These are phyloP conservation scores for Gorgonomyces haynaldii DNA, from an alignment of 192 early-diverging fungal genomes.

Conservation along the genomic window DNA sequence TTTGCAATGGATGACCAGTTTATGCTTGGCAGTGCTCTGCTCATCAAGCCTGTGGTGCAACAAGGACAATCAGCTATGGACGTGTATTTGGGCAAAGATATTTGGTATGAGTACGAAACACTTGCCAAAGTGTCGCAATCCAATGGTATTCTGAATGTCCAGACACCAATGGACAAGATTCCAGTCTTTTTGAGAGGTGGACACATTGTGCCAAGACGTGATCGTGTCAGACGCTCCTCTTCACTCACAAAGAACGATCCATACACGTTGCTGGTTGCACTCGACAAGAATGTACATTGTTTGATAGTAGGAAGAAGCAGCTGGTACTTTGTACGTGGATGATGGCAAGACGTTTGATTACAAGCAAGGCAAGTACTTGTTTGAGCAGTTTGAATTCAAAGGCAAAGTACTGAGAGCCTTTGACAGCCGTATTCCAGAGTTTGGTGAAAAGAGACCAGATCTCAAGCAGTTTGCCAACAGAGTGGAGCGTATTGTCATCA, in stretches of 20 bases:
- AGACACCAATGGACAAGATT: conserved; percentile 61
- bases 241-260: conserved; percentile 74
- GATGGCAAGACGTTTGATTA: conserved; percentile 77
- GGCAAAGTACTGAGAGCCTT: conserved; percentile 18
- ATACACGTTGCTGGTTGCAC: conserved; percentile 75
- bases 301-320: conserved; percentile 41
- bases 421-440: neutral
- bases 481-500: conserved; percentile 44
- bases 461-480: neutral
- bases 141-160: conserved; percentile 28
- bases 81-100: conserved; percentile 58
- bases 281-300: conserved; percentile 48
- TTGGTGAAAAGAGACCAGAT: neutral
- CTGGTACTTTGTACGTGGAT: conserved; percentile 77
- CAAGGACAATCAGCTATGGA: conserved; percentile 46
- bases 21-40: conserved; percentile 75
- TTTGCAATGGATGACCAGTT: conserved; percentile 79
- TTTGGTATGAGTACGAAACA: conserved; percentile 64
- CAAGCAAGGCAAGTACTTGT: conserved; percentile 56
- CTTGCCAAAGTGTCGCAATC: conserved; percentile 13
- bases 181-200: conserved; percentile 86
- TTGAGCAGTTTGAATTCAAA: conserved; percentile 37
- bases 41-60: conserved; percentile 57
- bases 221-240: conserved; percentile 74
- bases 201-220: conserved; percentile 71